Conservation (phyloP, 2,329 filamentous ascomycete genomes). For the Penicillium sp. region DNA sequence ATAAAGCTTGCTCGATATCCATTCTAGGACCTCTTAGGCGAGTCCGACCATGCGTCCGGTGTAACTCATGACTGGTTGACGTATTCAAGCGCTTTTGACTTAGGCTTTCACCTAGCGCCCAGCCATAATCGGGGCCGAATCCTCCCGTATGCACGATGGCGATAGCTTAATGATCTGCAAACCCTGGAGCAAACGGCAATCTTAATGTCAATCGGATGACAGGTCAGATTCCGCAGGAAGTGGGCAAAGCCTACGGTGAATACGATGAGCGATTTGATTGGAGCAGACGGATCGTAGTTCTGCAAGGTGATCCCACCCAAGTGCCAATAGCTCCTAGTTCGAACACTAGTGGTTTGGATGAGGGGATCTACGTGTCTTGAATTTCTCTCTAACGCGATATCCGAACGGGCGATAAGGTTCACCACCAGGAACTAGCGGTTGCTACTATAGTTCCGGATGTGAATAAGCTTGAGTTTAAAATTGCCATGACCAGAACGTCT, state of each 20-base stretch:
- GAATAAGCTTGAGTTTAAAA: not conserved
- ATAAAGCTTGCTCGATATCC: not conserved
- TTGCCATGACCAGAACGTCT: not conserved
- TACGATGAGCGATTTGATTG: slow-evolving; percentile 11
- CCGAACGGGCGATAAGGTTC: slow-evolving; percentile 5
- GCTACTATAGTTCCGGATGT: not conserved
- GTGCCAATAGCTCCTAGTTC: slow-evolving; percentile 9
- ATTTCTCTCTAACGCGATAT: slow-evolving; percentile 11
- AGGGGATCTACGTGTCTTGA: not conserved
- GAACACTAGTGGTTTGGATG: not conserved
- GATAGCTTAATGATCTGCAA: slow-evolving; percentile 16
- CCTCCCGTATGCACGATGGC: slow-evolving; percentile 17
- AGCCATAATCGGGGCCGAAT: not conserved
- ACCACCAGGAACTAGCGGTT: not conserved
- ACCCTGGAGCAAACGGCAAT: slow-evolving; percentile 8
- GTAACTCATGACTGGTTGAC: not conserved
- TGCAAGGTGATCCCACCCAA: slow-evolving; percentile 18
- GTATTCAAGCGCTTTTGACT: not conserved
- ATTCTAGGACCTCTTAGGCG: not conserved
- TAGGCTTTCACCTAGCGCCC: not conserved
- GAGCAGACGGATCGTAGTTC: slow-evolving; percentile 11
- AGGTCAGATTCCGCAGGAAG: slow-evolving; percentile 23
- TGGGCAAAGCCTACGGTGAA: not conserved
- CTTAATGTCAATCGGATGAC: slow-evolving; percentile 11
- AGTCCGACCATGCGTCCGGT: not conserved